A percentile compares a stretch with the other conserved stretches of the same genome.
phyloP scores from a whole-genome alignment of 2,329 filamentous ascomycete species.

The Thielaviopsis populi region DNA sequence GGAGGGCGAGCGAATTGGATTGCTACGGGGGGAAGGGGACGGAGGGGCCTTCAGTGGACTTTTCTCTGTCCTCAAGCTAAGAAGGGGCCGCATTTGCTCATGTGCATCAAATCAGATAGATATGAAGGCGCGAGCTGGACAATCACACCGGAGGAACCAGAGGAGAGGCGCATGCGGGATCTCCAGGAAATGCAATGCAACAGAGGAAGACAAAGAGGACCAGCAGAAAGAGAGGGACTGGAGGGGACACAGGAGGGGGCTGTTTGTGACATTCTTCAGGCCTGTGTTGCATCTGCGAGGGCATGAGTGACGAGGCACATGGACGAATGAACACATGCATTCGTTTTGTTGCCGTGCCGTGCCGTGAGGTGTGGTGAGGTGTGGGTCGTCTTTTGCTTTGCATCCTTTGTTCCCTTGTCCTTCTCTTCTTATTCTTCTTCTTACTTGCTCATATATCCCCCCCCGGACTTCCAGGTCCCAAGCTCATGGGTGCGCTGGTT shows the following conservation, averaged over 20 bases:
- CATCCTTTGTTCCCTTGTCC: not conserved
- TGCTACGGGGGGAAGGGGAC: not conserved
- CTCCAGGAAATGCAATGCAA: not conserved
- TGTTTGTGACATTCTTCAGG: not conserved
- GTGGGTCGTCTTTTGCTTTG: not conserved
- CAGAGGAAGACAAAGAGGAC: not conserved
- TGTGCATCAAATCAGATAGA: not conserved
- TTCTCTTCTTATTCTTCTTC: not conserved
- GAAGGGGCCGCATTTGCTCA: not conserved
- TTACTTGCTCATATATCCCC: not conserved
- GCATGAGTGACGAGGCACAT: not conserved
- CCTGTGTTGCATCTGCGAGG: not conserved
- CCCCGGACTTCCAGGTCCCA: not conserved
- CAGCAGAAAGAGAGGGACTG: not conserved
- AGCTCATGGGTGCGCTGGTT: not conserved
- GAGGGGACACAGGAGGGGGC: not conserved
- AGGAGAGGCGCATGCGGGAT: not conserved
- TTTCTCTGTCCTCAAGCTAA: not conserved
- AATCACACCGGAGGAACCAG: not conserved
- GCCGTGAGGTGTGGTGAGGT: not conserved
- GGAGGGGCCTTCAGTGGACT: not conserved
- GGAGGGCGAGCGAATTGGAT: not conserved
- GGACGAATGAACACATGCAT: not conserved
- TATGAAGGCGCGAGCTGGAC: not conserved
- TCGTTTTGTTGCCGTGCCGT: not conserved